Conservation (phyloP, 257 asterid species). For the Solanum arcanum region DNA sequence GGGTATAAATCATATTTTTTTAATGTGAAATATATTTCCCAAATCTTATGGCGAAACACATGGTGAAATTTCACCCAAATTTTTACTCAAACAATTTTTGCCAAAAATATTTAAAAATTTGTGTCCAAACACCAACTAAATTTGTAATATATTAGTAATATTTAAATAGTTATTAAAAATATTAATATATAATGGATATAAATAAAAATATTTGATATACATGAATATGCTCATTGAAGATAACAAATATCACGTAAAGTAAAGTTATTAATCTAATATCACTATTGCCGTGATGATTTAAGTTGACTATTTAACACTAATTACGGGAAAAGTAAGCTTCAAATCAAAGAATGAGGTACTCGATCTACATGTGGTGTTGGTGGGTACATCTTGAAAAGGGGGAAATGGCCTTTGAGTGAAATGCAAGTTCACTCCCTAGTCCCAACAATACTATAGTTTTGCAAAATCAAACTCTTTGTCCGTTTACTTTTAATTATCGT, state of each 20-base stretch:
- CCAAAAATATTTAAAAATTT: too few relatives aligned
- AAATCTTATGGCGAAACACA: too few relatives aligned
- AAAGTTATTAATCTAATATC: not conserved
- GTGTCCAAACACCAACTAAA: too few relatives aligned
- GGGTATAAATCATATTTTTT: too few relatives aligned
- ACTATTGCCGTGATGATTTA: not conserved
- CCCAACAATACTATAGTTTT: not conserved
- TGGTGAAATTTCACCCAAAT: too few relatives aligned
- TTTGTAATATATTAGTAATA: not conserved
- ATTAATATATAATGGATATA: not conserved
- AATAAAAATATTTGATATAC: not conserved
- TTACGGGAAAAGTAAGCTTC: not conserved
- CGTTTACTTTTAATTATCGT: too few relatives aligned
- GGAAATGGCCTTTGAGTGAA: not conserved
- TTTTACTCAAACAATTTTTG: too few relatives aligned
- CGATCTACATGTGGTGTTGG: not conserved
- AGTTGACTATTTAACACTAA: not conserved
- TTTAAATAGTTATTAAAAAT: not conserved
- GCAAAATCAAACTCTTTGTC: not conserved
- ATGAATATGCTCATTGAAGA: accelerated
- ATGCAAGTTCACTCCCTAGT: not conserved
- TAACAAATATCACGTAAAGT: too few relatives aligned
- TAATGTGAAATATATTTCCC: too few relatives aligned
- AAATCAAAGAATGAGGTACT: not conserved
- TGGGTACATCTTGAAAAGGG: not conserved